A percentile compares a stretch with the other conserved stretches of the same genome.
Evolutionary conservation across 2,329 filamentous ascomycete genomes (phyloP).

Genomic region (Alternaria sp.): DNA sequence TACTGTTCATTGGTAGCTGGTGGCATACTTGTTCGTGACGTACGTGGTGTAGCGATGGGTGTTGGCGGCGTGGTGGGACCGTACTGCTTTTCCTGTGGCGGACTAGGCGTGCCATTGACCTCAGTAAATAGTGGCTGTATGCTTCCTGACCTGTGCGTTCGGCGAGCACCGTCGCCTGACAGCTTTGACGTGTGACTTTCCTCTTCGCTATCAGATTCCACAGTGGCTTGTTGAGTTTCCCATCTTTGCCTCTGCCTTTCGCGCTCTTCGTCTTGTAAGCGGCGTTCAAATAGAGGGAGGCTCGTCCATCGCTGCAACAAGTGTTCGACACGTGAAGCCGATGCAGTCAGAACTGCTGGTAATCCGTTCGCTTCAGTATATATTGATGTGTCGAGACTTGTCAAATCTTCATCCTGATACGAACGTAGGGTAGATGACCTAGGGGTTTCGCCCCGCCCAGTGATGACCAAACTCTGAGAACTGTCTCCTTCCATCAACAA

Average conservation of each 20-base stretch:
- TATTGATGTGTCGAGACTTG: constrained; percentile 31
- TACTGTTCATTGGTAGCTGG: constrained; percentile 16
- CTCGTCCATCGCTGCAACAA: constrained; percentile 46
- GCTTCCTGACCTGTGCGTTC: constrained; percentile 26
- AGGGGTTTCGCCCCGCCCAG: constrained; percentile 15
- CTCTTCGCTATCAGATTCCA: constrained; percentile 48
- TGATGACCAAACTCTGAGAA: constrained; percentile 34
- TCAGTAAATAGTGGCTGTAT: constrained; percentile 44
- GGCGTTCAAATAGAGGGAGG: constrained; percentile 41
- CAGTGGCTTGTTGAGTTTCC: constrained; percentile 42
- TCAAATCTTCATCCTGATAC: constrained; percentile 42
- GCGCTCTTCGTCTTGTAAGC: constrained; percentile 35
- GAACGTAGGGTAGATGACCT: constrained; percentile 34
- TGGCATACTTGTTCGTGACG: constrained; percentile 26
- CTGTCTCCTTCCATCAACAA: constrained; percentile 43
- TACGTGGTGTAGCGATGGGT: constrained; percentile 36
- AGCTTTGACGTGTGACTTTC: constrained; percentile 26
- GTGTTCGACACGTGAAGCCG: constrained; percentile 34
- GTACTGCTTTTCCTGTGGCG: constrained; percentile 26
- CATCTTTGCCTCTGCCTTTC: constrained; percentile 33
- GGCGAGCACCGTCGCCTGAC: constrained; percentile 16
- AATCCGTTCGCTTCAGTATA: constrained; percentile 35
- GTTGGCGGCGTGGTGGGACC: constrained; percentile 37
- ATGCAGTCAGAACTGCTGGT: constrained; percentile 31
- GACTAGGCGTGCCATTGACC: constrained; percentile 30